These are phyloP conservation scores for Blastocrithidia nonstop DNA, from an alignment of 208 protist species.

Conservation along the genomic window DNA sequence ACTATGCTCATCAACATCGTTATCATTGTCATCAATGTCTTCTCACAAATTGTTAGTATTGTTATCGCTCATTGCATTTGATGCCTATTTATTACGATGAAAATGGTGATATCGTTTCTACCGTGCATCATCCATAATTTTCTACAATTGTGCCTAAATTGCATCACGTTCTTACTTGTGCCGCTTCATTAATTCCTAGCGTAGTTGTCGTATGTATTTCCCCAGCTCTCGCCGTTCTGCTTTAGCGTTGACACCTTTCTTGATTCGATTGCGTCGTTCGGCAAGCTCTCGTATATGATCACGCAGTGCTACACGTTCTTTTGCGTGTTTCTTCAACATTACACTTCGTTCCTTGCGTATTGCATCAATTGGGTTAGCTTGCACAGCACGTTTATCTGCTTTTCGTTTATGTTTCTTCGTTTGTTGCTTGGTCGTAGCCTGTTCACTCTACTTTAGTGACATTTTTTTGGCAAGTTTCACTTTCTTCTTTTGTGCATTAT, in stretches of 20 bases:
- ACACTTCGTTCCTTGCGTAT: constrained; percentile 28
- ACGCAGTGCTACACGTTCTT: constrained; percentile 73
- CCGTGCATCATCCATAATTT: constrained; percentile 12
- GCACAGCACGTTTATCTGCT: constrained; percentile 6
- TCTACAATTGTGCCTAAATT: constrained; percentile 46
- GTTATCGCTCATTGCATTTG: constrained; percentile 30
- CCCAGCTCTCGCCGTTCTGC: constrained; percentile 72
- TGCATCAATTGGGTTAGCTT: constrained; percentile 7
- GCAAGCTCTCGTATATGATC: constrained; percentile 65
- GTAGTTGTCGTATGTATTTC: constrained; percentile 78
- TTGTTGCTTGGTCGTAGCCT: constrained; percentile 1
- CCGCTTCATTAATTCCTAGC: constrained; percentile 61
- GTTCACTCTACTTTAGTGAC: background rate
- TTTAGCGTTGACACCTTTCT: constrained; percentile 56
- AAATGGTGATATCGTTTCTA: constrained; percentile 7
- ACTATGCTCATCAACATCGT: constrained; percentile 6
- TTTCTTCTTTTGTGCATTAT: constrained; percentile 19
- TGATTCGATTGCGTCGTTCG: constrained; percentile 32
- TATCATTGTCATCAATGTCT: constrained; percentile 27
- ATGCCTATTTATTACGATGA: constrained; percentile 5
- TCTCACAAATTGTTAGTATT: constrained; percentile 13
- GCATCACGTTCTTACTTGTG: constrained; percentile 44
- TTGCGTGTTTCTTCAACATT: constrained; percentile 57
- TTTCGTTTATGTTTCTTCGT: constrained; percentile 2
- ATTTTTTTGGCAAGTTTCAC: constrained; percentile 13